Conservation (phyloP, 148 eudicot genomes). For the Agrostemma githago region DNA sequence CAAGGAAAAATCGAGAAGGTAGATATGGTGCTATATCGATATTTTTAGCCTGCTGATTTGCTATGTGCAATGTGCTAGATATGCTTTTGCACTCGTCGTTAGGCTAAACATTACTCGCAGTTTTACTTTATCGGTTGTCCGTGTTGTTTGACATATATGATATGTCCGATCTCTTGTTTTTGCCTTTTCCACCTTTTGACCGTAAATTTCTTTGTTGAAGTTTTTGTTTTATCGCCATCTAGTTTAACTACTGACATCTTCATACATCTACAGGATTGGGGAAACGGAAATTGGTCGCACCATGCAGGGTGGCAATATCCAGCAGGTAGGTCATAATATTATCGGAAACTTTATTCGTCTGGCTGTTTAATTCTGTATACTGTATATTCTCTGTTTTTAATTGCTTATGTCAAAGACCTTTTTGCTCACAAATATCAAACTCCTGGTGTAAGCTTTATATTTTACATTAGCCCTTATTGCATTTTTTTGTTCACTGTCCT, state of each 20-base stretch:
- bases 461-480: not conserved
- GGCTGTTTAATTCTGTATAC: not conserved
- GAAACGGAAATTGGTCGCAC: slow-evolving; percentile 54
- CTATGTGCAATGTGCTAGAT: slow-evolving; percentile 15
- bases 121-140: not conserved
- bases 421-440: not conserved
- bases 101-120: slow-evolving; percentile 4
- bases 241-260: slow-evolving; percentile 1
- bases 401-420: not conserved
- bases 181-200: not conserved
- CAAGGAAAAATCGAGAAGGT: slow-evolving; percentile 33
- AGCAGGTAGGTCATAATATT: slow-evolving; percentile 43
- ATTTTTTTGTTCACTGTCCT: not conserved
- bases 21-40: slow-evolving; percentile 27
- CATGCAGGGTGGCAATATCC: slow-evolving; percentile 63
- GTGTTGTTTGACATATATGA: not conserved
- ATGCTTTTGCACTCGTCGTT: slow-evolving; percentile 17
- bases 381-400: not conserved
- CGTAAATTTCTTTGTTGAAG: not conserved
- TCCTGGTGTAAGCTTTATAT: not conserved
- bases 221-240: not conserved
- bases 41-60: slow-evolving; percentile 17
- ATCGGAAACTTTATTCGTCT: not conserved
- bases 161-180: not conserved
- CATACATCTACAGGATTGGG: slow-evolving; percentile 59